Base-by-base conservation (phyloP, 2,329 filamentous ascomycete species). In the Trichoderma sp. region DNA sequence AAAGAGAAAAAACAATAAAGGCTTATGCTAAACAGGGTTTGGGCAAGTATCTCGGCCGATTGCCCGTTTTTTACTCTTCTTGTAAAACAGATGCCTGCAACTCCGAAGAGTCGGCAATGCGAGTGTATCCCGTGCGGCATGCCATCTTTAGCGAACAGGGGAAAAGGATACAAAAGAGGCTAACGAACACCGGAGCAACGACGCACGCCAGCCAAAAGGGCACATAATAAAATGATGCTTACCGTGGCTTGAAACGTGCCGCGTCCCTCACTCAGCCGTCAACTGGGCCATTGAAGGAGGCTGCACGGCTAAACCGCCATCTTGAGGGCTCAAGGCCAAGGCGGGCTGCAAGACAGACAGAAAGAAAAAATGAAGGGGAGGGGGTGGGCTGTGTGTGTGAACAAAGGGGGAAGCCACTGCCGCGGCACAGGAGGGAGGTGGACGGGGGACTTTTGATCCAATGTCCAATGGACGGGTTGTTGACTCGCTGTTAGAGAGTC, bases 11-110 rank as follows among this genome's bases (percentile, higher is more conserved):
- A 20, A n/a, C 39, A 65, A 59, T 4, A n/a, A 11, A 23, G 43
- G 11, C 15, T 55, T 55, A 20, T 23, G 30, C 47, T 36, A 26
- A 36, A 15, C 53, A 26, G 20, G 11, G 11, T 20, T 66, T 66
- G 63, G 63, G 47, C 47, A 55, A 55, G 47, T n/a, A 43, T 66
- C 32, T 66, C 30, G 63, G 63, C 30, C 47, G 30, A 66, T 66
- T 66, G n/a, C 20, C 63, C 63, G 13, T 36, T 36, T 66, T 65
- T 12, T 26, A 23, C 20, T 53, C n/a, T 13, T 53, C 11, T 53
- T 53, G n/a, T 23, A 4, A 9, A 53, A 23, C 47, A 23, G 47
- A 53, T 53, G 47, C 47, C 11, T 53, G 47, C 47, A 53, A 13
- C 47, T 53, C 47, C 47, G 20, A 53, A 53, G 5, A 13, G 47